Evolutionary conservation across 495 filamentous ascomycete genomes (phyloP).

Genomic region (Podospora didyma): DNA sequence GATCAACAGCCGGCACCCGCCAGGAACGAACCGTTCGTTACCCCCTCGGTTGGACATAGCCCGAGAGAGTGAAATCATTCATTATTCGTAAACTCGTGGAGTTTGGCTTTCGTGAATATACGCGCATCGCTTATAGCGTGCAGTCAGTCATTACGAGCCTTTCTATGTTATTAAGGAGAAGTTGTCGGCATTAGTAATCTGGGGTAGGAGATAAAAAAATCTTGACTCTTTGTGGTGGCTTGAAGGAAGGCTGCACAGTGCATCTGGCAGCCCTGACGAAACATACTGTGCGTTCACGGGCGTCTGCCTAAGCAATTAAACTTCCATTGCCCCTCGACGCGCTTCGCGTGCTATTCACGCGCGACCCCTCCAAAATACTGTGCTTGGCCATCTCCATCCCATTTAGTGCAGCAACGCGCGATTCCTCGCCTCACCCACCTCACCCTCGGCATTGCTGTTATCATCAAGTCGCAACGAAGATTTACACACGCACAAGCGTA

Average conservation of each 20-base stretch:
- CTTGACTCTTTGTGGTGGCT: too few relatives aligned
- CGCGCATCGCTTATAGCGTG: too few relatives aligned
- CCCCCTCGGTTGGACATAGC: background rate
- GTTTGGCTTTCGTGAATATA: too few relatives aligned
- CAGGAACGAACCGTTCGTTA: too few relatives aligned
- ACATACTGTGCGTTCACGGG: slow-evolving; percentile 7
- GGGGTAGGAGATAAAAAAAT: too few relatives aligned
- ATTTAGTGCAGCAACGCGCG: background rate
- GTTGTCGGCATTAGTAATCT: too few relatives aligned
- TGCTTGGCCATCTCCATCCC: background rate
- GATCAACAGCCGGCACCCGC: too few relatives aligned
- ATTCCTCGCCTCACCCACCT: background rate
- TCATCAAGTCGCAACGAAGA: background rate
- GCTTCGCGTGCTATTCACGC: slow-evolving; percentile 13
- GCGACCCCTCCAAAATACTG: slow-evolving; percentile 9
- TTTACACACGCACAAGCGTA: background rate
- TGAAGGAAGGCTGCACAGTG: too few relatives aligned
- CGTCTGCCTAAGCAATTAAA: slow-evolving; percentile 19
- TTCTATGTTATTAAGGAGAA: too few relatives aligned
- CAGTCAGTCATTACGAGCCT: too few relatives aligned
- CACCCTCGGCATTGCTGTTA: background rate
- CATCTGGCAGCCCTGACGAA: background rate
- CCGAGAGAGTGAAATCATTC: background rate
- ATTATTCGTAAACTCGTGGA: too few relatives aligned
- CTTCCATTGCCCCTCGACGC: slow-evolving; percentile 19